A percentile compares a stretch with the other conserved stretches of the same genome.
Evolutionary conservation across 2,329 filamentous ascomycete species (phyloP).

Genomic region (Penicillium verrucosum): DNA sequence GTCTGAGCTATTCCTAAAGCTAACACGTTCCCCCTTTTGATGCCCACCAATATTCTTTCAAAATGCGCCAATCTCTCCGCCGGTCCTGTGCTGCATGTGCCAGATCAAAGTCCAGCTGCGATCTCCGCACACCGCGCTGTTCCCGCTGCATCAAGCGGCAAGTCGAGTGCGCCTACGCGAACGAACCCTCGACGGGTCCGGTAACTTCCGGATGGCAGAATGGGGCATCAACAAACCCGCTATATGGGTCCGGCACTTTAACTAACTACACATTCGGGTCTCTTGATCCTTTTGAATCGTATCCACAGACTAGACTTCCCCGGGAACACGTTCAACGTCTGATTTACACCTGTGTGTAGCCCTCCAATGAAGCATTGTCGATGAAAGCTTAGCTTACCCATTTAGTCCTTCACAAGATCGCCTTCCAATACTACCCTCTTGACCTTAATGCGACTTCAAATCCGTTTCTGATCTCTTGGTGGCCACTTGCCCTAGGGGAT

Average conservation of each 20-base stretch:
- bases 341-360: slow-evolving; percentile 53
- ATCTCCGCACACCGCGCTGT: slow-evolving; percentile 54
- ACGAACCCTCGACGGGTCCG: slow-evolving; percentile 47
- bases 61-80: slow-evolving; percentile 56
- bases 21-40: not conserved
- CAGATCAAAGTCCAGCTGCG: slow-evolving; percentile 55
- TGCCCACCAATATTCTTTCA: slow-evolving; percentile 6
- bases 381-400: slow-evolving; percentile 16
- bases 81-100: slow-evolving; percentile 57
- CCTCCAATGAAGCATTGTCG: not conserved
- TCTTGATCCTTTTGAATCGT: slow-evolving; percentile 57
- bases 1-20: not conserved
- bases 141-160: slow-evolving; percentile 54
- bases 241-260: slow-evolving; percentile 13
- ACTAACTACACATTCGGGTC: slow-evolving; percentile 33
- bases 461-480: slow-evolving; percentile 59
- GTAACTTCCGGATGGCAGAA: slow-evolving; percentile 12
- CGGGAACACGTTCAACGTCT: slow-evolving; percentile 52
- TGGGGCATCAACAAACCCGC: slow-evolving; percentile 3
- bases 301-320: slow-evolving; percentile 53
- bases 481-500: slow-evolving; percentile 56
- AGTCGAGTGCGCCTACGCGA: slow-evolving; percentile 52
- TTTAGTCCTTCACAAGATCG: slow-evolving; percentile 55
- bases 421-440: slow-evolving; percentile 59
- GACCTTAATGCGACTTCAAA: slow-evolving; percentile 54